Conservation (phyloP, 371 early-diverging fungal genomes). For the Actinomortierella wolfii region DNA sequence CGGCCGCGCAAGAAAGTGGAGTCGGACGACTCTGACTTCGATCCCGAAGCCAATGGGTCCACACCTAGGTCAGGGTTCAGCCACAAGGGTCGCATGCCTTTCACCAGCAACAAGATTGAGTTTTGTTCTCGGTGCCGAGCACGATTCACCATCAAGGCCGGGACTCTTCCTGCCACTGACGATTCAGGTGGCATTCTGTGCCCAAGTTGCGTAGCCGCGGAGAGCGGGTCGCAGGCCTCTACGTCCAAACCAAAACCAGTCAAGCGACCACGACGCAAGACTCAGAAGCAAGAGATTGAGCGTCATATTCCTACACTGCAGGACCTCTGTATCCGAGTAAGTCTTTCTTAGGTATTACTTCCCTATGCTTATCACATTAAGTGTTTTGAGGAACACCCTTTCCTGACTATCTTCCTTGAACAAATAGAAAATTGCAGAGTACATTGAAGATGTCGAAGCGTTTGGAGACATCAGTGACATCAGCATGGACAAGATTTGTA, state of each 20-base stretch:
- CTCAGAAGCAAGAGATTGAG: conserved; percentile 25
- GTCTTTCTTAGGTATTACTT: conserved; percentile 4
- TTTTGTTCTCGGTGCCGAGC: conserved; percentile 70
- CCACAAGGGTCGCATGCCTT: conserved; percentile 47
- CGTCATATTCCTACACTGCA: conserved; percentile 53
- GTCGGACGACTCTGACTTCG: conserved; percentile 50
- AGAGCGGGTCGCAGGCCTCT: conserved; percentile 15
- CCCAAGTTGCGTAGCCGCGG: conserved; percentile 51
- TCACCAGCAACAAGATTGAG: conserved; percentile 51
- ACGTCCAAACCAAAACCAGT: conserved; percentile 22
- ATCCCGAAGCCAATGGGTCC: conserved; percentile 38
- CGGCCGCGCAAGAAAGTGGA: conserved; percentile 44
- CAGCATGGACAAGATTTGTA: conserved; percentile 74
- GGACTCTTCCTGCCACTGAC: conserved; percentile 22
- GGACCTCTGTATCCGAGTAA: conserved; percentile 71
- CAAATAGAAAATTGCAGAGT: conserved; percentile 62
- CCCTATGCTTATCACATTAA: too few species aligned
- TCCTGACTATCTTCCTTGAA: too few species aligned
- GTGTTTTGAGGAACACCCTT: too few species aligned
- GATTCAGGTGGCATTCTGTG: conserved; percentile 49
- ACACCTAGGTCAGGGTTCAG: conserved; percentile 44
- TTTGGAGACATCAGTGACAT: conserved; percentile 78
- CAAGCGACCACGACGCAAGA: conserved; percentile 43
- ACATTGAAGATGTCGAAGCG: conserved; percentile 80
- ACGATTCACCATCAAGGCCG: conserved; percentile 53